Evolutionary conservation across 495 filamentous ascomycete species (phyloP), one percentile per base, ranked within the genome.

Genomic region (Hypoxylon trugodes): DNA sequence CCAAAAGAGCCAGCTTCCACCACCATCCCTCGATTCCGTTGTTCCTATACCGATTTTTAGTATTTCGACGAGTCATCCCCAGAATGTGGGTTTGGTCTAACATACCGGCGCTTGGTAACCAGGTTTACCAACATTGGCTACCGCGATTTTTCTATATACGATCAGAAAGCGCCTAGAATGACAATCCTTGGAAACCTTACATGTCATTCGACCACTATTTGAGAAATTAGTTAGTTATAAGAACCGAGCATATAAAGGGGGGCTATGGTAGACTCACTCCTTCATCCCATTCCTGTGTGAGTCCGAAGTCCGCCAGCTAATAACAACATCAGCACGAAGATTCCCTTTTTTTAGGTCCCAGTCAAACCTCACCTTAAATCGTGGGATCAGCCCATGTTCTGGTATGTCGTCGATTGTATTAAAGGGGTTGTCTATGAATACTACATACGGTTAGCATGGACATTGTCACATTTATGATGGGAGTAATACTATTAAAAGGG

Each of bases 101-200:
- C 56, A 9, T 60, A 66, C 62, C 10, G 62, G 62, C 24, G 62
- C 56, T 15, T 55, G 37, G 19, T 60, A 66, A 6, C 55, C 56
- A 6, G 50, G 49, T 15, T 49, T 66, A 15, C 62, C 56, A 45
- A 60, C 49, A 9, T 43, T 40, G 7, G 30, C 54, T 35, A 45
- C 35, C 1, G 49, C 48, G 6, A 50, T 24, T 22, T 66, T 66
- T 18, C 62, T 66, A 46, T 1, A 42, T 8, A 19, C 1, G 9
- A 19, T 60, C 19, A 60, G 42, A 55, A 37, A 19, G 2, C 15
- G 9, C 19, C n/a, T 4, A 13, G 30, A 3, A 18, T 15, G 16
- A 3, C 7, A 7, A 22, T 19, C 13, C 6, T 18, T 18, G 16
- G 13, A 16, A 6, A 13, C 6, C 41, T 6, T 59, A 59, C 61